Conservation (phyloP, 1,284 basidiomycete species). For the Takashimella koratensis region DNA sequence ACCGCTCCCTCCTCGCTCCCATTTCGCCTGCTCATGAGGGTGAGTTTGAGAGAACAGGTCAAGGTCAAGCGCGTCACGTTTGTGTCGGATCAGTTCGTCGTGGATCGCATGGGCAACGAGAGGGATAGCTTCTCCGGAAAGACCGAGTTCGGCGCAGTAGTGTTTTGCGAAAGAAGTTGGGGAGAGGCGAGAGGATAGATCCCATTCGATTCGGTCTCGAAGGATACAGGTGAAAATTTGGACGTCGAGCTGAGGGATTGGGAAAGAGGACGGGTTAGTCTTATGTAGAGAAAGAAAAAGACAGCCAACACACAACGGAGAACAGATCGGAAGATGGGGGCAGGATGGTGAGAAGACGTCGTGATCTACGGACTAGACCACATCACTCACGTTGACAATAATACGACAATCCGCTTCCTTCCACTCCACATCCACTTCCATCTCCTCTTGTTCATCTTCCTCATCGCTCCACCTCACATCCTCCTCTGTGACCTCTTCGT, state of each 20-base stretch:
- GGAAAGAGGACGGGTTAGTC: constrained; percentile 6
- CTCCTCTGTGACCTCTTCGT: constrained; percentile 35
- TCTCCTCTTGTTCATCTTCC: constrained; percentile 22
- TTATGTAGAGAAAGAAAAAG: constrained; percentile 14
- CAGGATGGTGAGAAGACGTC: too few relatives aligned
- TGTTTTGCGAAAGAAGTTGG: constrained; percentile 79
- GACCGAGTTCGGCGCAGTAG: constrained; percentile 80
- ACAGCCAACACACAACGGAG: too few relatives aligned
- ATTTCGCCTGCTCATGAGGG: constrained; percentile 56
- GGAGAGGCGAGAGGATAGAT: constrained; percentile 84
- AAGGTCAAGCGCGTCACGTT: constrained; percentile 89
- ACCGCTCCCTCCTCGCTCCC: constrained; percentile 60
- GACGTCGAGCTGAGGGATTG: constrained; percentile 87
- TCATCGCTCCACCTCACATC: constrained; percentile 37
- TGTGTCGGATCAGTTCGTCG: constrained; percentile 91
- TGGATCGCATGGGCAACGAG: constrained; percentile 89
- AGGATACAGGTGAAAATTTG: constrained; percentile 89
- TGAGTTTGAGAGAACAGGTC: constrained; percentile 69
- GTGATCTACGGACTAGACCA: neutral
- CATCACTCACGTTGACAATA: constrained; percentile 70
- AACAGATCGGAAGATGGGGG: too few relatives aligned
- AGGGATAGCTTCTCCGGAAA: constrained; percentile 80
- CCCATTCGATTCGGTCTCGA: constrained; percentile 96
- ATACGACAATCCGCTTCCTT: constrained; percentile 81
- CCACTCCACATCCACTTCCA: constrained; percentile 30